These are phyloP conservation scores for Brassica cretica DNA, from an alignment of 345 rosid genomes.

Conservation along the genomic window DNA sequence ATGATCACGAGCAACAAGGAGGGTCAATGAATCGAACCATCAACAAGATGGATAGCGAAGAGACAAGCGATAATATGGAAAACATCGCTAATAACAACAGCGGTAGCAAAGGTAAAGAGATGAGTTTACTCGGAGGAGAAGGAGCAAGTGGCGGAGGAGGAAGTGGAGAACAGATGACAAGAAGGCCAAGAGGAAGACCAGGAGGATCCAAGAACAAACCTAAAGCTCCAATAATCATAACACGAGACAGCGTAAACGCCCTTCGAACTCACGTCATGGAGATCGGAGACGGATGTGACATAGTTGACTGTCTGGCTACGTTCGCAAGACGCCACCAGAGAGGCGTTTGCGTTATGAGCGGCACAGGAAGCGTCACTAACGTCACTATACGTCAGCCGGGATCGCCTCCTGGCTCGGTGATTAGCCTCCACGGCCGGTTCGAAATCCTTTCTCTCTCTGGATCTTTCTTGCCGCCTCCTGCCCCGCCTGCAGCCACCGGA, in stretches of 20 bases:
- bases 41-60: conserved; percentile 67
- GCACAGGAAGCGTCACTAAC: conserved; percentile 80
- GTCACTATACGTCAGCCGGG: conserved; percentile 92
- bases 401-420: conserved; percentile 73
- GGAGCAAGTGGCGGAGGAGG: conserved; percentile 45
- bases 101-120: conserved; percentile 53
- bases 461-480: conserved; percentile 89
- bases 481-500: conserved; percentile 95
- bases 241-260: conserved; percentile 94
- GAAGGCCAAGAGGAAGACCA: conserved; percentile 90
- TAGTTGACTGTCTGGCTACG: conserved; percentile 78
- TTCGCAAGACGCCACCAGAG: conserved; percentile 86
- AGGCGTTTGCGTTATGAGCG: conserved; percentile 94
- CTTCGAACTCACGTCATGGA: conserved; percentile 94
- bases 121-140: conserved; percentile 31
- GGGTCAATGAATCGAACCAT: conserved; percentile 47
- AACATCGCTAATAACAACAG: conserved; percentile 38
- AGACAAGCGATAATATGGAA: conserved; percentile 42
- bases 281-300: conserved; percentile 85
- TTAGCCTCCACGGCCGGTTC: conserved; percentile 82
- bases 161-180: conserved; percentile 54
- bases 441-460: conserved; percentile 90
- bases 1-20: conserved; percentile 60
- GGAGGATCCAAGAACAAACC: conserved; percentile 97
- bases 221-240: conserved; percentile 87